Evolutionary conservation across 306 rosid genomes (phyloP), one percentile per base, ranked within the genome.

Genomic region (Malus sieversii): DNA sequence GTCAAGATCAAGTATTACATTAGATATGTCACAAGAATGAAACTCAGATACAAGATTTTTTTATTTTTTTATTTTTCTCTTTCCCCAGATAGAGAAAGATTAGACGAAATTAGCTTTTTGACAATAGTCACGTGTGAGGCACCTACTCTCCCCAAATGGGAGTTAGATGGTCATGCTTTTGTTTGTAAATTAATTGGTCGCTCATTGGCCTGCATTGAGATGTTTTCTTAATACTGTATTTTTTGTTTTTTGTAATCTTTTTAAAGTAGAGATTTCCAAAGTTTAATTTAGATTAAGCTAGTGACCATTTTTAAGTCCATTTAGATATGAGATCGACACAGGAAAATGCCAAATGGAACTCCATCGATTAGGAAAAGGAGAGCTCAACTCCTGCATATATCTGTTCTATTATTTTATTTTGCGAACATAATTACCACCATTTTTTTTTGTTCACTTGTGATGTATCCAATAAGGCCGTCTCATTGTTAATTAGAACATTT

Each of bases 61-160:
- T 35, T 5, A 3, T 3, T 45, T 45, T 12, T 44, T 44, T 10
- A 2, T 45, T 13, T 45, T 45, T 30, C 18, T 46, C 18, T 46
- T 14, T 46, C 5, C 6, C 15, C 6, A 13, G 2, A 4, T 13
- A 46, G 6, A 46, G 2, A 46, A 46, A 13, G 2, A 46, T 13
- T 4, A 46, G 18, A 1, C 6, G 18, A 13, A 0, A 46, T 13
- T 46, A 46, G 0, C 2, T 13, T 0, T 46, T 46, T 2, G 2
- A 0, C 6, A 13, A 46, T 46, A 3, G 12, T 4, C 53, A 14
- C 3, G 7, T 4, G 53, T 18, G 1, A 4, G 53, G 0, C 19
- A 46, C 19, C 4, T 46, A 4, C 3, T 5, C 16, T 46, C 3
- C 6, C 5, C 53, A 35, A 35, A 35, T 35, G 40, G 40, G 40